These are phyloP conservation scores for Talaromyces sp. DNA, from an alignment of 2,329 filamentous ascomycete species.

Conservation along the genomic window DNA sequence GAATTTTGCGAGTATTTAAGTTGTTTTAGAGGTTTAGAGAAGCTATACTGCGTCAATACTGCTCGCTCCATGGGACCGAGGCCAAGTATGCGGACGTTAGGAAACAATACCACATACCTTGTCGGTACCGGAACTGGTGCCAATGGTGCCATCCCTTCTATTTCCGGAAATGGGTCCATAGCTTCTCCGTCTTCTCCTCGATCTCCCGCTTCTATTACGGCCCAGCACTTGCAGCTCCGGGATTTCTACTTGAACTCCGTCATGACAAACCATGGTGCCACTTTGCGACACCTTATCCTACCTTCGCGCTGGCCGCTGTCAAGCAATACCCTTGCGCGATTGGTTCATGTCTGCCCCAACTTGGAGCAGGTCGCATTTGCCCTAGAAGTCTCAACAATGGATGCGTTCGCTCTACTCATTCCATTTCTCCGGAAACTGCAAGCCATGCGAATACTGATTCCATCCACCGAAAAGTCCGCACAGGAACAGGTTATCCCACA, in stretches of 20 bases:
- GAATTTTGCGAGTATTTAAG: conserved; percentile 44
- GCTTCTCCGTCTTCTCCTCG: conserved; percentile 18
- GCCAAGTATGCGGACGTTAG: conserved; percentile 29
- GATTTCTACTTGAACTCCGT: conserved; percentile 53
- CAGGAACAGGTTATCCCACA: neutral
- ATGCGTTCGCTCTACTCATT: conserved; percentile 37
- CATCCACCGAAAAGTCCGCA: conserved; percentile 20
- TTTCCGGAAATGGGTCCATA: conserved; percentile 26
- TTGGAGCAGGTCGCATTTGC: conserved; percentile 58
- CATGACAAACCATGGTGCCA: conserved; percentile 49
- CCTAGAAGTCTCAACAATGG: conserved; percentile 41
- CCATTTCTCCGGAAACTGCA: conserved; percentile 41
- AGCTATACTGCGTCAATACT: conserved; percentile 52
- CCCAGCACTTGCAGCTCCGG: conserved; percentile 24
- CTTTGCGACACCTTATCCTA: conserved; percentile 56
- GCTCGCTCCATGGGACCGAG: conserved; percentile 29
- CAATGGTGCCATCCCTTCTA: conserved; percentile 17
- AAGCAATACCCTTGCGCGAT: conserved; percentile 46
- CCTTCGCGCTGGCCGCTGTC: conserved; percentile 55
- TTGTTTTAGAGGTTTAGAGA: conserved; percentile 46
- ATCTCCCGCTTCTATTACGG: conserved; percentile 10
- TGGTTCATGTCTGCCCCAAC: conserved; percentile 55
- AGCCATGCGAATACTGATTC: conserved; percentile 42
- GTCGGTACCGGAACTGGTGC: conserved; percentile 3
- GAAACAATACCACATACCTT: conserved; percentile 28